A percentile compares a stretch with the other conserved stretches of the same genome.
Conservation (phyloP, 108 stramenopile genomes). For the Parmales sp. region DNA sequence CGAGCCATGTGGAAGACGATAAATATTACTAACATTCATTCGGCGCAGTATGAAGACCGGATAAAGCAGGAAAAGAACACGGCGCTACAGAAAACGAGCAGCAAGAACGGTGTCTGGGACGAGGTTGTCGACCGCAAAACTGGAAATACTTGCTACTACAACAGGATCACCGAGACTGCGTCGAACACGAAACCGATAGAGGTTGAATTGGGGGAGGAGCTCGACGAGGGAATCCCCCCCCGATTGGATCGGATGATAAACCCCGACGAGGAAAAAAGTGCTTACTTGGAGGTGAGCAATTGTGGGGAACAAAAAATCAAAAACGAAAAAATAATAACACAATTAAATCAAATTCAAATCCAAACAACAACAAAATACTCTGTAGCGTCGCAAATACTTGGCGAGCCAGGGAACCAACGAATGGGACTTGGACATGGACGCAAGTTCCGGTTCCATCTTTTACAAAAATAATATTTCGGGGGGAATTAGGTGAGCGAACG, state of each 20-base stretch:
- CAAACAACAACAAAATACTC: too few relatives aligned
- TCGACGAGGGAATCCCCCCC: not conserved
- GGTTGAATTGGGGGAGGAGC: not conserved
- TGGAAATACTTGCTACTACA: conserved; percentile 6
- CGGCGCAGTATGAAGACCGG: not conserved
- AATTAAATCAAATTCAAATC: too few relatives aligned
- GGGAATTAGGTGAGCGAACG: not conserved
- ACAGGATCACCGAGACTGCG: conserved; percentile 2
- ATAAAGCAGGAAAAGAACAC: not conserved
- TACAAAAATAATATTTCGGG: not conserved
- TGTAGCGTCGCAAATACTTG: too few relatives aligned
- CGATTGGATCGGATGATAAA: not conserved
- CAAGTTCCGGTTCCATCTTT: not conserved
- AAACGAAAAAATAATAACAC: too few relatives aligned
- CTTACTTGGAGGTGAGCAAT: not conserved
- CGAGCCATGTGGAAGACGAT: too few relatives aligned
- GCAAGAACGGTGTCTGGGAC: not conserved
- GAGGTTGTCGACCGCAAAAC: conserved; percentile 1
- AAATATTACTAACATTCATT: too few relatives aligned
- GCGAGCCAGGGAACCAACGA: not conserved
- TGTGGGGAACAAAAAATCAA: too few relatives aligned
- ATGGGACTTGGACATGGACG: not conserved
- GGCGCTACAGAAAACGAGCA: not conserved
- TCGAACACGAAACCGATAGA: conserved; percentile 3
- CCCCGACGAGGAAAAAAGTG: not conserved